Base-by-base conservation (phyloP, 2,329 filamentous ascomycete species). In the Rhynchosporium graminicola region DNA sequence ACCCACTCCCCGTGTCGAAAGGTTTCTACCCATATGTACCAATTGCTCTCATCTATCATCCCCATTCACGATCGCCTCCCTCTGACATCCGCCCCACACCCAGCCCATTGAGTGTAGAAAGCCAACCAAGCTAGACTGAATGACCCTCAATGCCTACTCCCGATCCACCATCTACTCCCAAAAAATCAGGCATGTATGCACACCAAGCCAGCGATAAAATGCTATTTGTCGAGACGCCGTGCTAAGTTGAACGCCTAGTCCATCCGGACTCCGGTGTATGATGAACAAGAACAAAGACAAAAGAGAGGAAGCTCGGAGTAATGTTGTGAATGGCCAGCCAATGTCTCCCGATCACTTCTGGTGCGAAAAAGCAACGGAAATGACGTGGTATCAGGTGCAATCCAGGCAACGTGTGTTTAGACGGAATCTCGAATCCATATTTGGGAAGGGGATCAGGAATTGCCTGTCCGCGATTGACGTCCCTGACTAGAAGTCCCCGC, bases 201-300 rank as follows among this genome's bases (percentile, higher is more conserved):
- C 43, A 28, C 55, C 29, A 45, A 47, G n/a, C 28, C n/a, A 47
- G 43, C 40, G 29, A 20, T 36, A 10, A 36, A 36, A 36, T 36
- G 26, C 59, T 43, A 42, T n/a, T 57, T 33, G 28, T 36, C 33
- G 33, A 36, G 57, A 61, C 59, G 51, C 59, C 59, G 50, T 61
- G 59, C 59, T 61, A 56, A 56, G 46, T 38, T 47, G 42, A 61
- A 61, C 59, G 59, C 59, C 59, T 36, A 36, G 50, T 48, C 15
- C 40, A 36, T 36, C 33, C 33, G 9, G 33, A 20, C 31, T 48
- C 40, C 51, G 26, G 43, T 46, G 56, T 38, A 48, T 38, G 26
- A 52, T 43, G 36, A 28, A 28, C 51, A 54, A 54, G 20, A 50
- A 54, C 36, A 28, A 33, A 20, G 5, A 26, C 12, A 57, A 47